A percentile compares a stretch with the other conserved stretches of the same genome.
Conservation (phyloP, 768 basidiomycete species). For the Calocybe cyanea region DNA sequence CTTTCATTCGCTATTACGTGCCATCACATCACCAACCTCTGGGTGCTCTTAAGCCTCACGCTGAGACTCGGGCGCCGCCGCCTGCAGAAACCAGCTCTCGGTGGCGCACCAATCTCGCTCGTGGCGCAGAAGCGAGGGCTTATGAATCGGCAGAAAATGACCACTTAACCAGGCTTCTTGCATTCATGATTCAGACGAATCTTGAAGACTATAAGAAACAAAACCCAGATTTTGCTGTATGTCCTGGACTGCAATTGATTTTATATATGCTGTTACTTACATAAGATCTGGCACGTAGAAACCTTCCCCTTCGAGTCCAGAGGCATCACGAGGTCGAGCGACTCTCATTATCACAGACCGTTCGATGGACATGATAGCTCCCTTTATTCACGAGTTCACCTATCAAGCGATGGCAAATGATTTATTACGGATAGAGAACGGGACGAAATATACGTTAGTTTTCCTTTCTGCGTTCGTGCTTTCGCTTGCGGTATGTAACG, state of each 20-base stretch:
- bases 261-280: conserved; percentile 1
- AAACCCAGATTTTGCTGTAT: conserved; percentile 85
- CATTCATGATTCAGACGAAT: conserved; percentile 77
- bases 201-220: conserved; percentile 84
- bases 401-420: conserved; percentile 99
- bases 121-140: conserved; percentile 65
- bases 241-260: conserved; percentile 28
- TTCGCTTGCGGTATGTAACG: neutral
- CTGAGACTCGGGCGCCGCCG: conserved; percentile 60
- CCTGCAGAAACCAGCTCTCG: conserved; percentile 60
- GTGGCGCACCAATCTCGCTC: conserved; percentile 81
- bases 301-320: conserved; percentile 27
- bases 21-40: conserved; percentile 81
- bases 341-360: conserved; percentile 92
- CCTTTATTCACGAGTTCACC: conserved; percentile 95
- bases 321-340: conserved; percentile 62
- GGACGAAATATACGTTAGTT: conserved; percentile 80
- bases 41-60: conserved; percentile 72
- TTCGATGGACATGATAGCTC: conserved; percentile 90
- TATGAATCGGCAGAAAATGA: conserved; percentile 72
- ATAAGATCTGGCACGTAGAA: conserved; percentile 42
- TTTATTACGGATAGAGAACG: conserved; percentile 83
- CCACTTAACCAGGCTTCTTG: conserved; percentile 76
- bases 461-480: conserved; percentile 1
- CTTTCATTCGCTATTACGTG: conserved; percentile 89